These are phyloP conservation scores for Leavenworthia alabamica DNA, from an alignment of 345 rosid genomes.

Conservation along the genomic window DNA sequence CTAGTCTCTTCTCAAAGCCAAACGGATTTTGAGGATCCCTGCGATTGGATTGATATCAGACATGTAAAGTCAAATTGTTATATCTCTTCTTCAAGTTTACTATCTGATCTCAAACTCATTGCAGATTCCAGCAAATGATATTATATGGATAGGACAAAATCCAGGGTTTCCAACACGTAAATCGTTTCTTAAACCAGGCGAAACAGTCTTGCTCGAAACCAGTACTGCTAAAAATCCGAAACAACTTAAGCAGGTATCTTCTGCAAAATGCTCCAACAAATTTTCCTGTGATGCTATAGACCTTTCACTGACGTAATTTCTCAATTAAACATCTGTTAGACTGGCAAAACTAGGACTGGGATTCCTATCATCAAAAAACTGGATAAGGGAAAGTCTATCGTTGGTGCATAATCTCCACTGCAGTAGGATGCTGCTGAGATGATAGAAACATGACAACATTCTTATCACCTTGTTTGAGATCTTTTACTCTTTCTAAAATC, in stretches of 20 bases:
- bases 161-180: conserved; percentile 31
- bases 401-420: not conserved
- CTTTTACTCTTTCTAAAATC: not conserved
- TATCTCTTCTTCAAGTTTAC: not conserved
- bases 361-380: conserved; percentile 11
- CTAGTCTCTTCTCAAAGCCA: not conserved
- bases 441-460: conserved; percentile 9
- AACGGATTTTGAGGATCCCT: not conserved
- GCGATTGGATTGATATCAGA: conserved; percentile 27
- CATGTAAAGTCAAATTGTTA: conserved; percentile 16
- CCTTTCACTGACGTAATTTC: conserved; percentile 1
- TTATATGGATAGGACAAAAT: conserved; percentile 46
- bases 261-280: conserved; percentile 7
- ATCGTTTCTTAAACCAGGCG: conserved; percentile 11
- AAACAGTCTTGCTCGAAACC: conserved; percentile 14
- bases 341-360: conserved; percentile 10
- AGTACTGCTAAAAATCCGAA: not conserved
- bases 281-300: not conserved
- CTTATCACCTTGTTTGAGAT: conserved; percentile 8
- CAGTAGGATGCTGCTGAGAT: not conserved
- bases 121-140: conserved; percentile 62
- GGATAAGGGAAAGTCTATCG: conserved; percentile 16
- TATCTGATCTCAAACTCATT: conserved; percentile 9
- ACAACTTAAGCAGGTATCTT: conserved; percentile 18
- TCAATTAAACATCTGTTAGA: conserved; percentile 7